Percentiles rank a stretch among this genome's conserved stretches.
Evolutionary conservation across 768 basidiomycete species (phyloP).

Genomic region (Heimioporus sp.): DNA sequence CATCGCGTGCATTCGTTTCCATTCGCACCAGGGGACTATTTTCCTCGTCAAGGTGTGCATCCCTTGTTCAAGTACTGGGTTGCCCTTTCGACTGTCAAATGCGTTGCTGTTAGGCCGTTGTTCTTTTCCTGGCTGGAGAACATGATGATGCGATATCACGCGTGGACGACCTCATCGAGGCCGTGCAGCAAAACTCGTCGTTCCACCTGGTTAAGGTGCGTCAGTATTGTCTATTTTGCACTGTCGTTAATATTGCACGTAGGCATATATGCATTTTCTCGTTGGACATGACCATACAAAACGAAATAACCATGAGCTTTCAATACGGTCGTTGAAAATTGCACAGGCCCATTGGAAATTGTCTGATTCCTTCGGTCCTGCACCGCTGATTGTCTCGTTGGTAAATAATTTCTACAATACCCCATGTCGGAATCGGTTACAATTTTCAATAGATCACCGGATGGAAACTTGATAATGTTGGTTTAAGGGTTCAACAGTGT

Average conservation of each 20-base stretch:
- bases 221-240: neutral
- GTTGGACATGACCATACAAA: neutral
- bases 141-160: neutral
- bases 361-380: neutral
- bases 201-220: neutral
- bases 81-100: neutral
- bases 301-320: neutral
- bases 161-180: neutral
- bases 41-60: slow-evolving; percentile 1
- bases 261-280: slow-evolving; percentile 11
- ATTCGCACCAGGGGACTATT: neutral
- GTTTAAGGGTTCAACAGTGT: neutral
- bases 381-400: neutral
- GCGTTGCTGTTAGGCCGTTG: neutral
- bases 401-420: neutral
- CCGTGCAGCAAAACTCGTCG: neutral
- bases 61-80: neutral
- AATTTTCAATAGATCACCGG: neutral
- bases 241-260: neutral
- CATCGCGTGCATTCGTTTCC: neutral
- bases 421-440: too few species aligned
- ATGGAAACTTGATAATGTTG: too few species aligned
- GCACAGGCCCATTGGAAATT: neutral
- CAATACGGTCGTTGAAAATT: neutral
- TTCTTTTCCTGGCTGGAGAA: neutral